Base-by-base conservation (phyloP, 495 filamentous ascomycete genomes). In the Daldinia childiae region DNA sequence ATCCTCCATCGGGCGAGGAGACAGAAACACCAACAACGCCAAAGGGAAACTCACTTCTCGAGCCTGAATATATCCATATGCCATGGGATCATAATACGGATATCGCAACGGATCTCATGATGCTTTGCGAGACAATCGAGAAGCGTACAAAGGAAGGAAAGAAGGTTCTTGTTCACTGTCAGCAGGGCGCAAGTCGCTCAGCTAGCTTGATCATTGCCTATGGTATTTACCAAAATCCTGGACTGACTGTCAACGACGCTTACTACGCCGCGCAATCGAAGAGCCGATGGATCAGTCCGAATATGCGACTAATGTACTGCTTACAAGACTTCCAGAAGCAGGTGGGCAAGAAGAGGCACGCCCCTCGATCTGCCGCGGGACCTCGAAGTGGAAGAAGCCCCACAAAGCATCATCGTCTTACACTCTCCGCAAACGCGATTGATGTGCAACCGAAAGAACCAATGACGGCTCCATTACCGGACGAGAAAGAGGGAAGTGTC, bases 71-170 rank as follows among this genome's bases (percentile, higher is more conserved):
- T 76, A 89, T 98, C 57, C 95, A 99, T 76, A 91, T 99, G 52
- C 90, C 88, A 3, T 99, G 95, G 95, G 96, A 99, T 70, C 95
- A 99, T 80, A 98, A 98, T 74, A 97, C 95, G 0, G 93, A 97
- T 67, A 97, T 99, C 66, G 88, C 94, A 15, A 89, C 91, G 24
- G 95, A 98, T 76, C 80, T 99, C 30, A 89, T 91, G 76, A 83
- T 82, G 43, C 83, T 99, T n/a, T 97, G 95, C 75, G 90, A 97
- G 71, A 83, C 90, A 11, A 95, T 99, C 63, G 93, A 97, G 62
- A 87, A 90, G 36, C 87, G 91, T 56, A 88, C 93, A 1, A 84
- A 87, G 34, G 84, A 92, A 48, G 90, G 92, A 24, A 98, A 98
- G 81, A 92, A 89, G 65, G 91, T 99, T 4, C 85, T 99, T 29